Base-by-base conservation (phyloP, 768 basidiomycete genomes). In the Boletus tylopilopsis region DNA sequence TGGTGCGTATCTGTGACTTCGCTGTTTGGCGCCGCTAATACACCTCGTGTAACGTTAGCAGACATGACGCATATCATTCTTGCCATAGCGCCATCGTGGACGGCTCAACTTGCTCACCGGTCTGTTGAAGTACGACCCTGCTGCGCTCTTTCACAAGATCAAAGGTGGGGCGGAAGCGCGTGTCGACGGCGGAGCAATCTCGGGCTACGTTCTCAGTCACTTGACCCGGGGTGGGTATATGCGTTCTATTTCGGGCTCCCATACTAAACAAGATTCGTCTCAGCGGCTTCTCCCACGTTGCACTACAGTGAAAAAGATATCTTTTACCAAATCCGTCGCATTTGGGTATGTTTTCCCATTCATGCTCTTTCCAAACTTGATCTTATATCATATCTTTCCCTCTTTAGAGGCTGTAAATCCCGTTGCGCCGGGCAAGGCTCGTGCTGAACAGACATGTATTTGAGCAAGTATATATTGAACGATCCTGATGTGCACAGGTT, bases 191-290 rank as follows among this genome's bases (percentile, higher is more conserved):
- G 68, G 85, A 3, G 80, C 76, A 8, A 83, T 78, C 3, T 80
- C 82, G 21, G 94, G 91, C 11, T 94, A 95, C 60, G 93, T 95
- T 2, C 75, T 95, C 50, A 91, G 88, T 60, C 94, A 95, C 70
- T 71, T 95, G 27, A n/a, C n/a, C n/a, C n/a, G n/a, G 27, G 73
- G 85, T 87, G 39, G 6, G 73, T 66, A 15, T 55, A 49, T 50
- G 51, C 37, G 50, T 13, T 29, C 8, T 15, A 4, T 53, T 33
- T n/a, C n/a, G 1, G 30, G 27, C 32, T 41, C 40, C 19, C 8
- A 4, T 18, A 35, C 5, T 23, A 23, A 29, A 32, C 24, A 12
- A 43, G 24, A 18, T 24, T 15, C 3, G n/a, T 45, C 2, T n/a
- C 24, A 86, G 88, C 78, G 19, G 74, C 86, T 4, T 90, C 87